A percentile compares a stretch with the other conserved stretches of the same genome.
Evolutionary conservation across 2,329 filamentous ascomycete species (phyloP).

Genomic region (Scopulariopsis brevicaulis): DNA sequence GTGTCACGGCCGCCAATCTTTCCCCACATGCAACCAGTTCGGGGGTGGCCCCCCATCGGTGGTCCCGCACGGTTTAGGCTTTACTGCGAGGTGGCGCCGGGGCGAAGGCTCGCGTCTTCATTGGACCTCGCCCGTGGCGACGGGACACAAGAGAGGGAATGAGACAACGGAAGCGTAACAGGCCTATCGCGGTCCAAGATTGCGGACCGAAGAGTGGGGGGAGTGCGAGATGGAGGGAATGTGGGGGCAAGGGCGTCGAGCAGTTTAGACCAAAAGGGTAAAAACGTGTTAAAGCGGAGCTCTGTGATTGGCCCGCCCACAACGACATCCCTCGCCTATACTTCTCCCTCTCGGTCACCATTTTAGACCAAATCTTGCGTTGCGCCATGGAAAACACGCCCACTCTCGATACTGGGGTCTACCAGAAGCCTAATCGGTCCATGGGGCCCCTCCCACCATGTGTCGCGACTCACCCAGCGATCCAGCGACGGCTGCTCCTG

Average conservation of each 20-base stretch:
- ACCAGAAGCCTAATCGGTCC: neutral
- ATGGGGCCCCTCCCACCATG: neutral
- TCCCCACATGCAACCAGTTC: neutral
- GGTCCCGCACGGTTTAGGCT: neutral
- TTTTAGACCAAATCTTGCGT: slow-evolving; percentile 1
- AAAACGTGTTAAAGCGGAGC: neutral
- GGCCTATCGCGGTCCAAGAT: neutral
- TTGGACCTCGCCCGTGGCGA: neutral
- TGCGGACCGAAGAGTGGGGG: neutral
- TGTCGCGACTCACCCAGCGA: neutral
- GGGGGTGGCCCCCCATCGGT: neutral
- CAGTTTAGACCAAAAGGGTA: slow-evolving; percentile 1
- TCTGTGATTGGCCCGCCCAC: neutral
- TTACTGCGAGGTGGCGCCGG: neutral
- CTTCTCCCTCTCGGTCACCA: slow-evolving; percentile 1
- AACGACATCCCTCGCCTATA: neutral
- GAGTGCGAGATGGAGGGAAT: neutral
- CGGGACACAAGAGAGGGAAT: neutral
- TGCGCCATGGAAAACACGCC: neutral
- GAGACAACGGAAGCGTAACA: neutral
- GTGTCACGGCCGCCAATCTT: neutral
- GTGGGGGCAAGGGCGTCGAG: neutral
- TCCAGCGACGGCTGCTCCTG: neutral
- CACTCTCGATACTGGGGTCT: no score
- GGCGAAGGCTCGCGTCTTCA: neutral